A percentile compares a stretch with the other conserved stretches of the same genome.
These are phyloP conservation scores for Mucor indicus DNA, from an alignment of 371 early-diverging fungal genomes.

Conservation along the genomic window DNA sequence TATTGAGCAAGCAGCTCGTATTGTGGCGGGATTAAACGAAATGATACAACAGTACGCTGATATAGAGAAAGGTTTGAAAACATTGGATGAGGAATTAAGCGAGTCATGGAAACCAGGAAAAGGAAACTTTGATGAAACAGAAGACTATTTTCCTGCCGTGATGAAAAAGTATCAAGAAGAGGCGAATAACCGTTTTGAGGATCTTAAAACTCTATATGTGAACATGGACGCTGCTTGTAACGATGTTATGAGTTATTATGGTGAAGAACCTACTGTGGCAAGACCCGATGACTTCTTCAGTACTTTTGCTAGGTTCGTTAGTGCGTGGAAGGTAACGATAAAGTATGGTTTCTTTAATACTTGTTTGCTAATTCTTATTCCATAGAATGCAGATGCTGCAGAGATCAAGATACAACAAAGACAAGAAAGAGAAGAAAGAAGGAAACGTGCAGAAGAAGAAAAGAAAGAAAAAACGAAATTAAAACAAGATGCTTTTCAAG, in stretches of 20 bases:
- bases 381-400: slow-evolving; percentile 33
- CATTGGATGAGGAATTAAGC: slow-evolving; percentile 20
- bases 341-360: no score
- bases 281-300: slow-evolving; percentile 34
- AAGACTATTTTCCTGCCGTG: slow-evolving; percentile 24
- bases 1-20: slow-evolving; percentile 26
- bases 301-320: slow-evolving; percentile 21
- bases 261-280: slow-evolving; percentile 33
- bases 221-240: slow-evolving; percentile 38
- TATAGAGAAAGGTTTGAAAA: slow-evolving; percentile 29
- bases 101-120: slow-evolving; percentile 28
- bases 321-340: slow-evolving; percentile 29
- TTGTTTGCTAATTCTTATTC: no score
- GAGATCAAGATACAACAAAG: slow-evolving; percentile 35
- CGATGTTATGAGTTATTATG: slow-evolving; percentile 32
- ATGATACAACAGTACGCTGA: slow-evolving; percentile 37
- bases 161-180: slow-evolving; percentile 20
- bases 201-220: slow-evolving; percentile 26
- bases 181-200: slow-evolving; percentile 22
- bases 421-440: slow-evolving; percentile 37
- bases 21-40: slow-evolving; percentile 34
- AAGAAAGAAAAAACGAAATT: slow-evolving; percentile 25
- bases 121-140: slow-evolving; percentile 26
- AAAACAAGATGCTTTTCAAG: slow-evolving; percentile 21
- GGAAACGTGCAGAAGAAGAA: slow-evolving; percentile 29